phyloP scores from a whole-genome alignment of 345 rosid species.

The Pistacia integerrima region DNA sequence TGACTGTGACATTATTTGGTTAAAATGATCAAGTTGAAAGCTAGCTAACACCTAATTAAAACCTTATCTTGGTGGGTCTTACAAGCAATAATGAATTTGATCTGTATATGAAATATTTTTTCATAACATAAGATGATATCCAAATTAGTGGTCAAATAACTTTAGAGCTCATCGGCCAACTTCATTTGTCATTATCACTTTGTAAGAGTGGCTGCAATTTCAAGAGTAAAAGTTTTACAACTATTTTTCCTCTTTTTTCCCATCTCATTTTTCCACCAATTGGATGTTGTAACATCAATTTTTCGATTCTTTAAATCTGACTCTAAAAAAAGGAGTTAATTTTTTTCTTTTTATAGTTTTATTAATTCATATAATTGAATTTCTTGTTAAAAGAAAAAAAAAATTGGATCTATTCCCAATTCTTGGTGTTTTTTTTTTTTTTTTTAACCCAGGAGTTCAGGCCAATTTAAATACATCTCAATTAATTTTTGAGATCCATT shows the following conservation, averaged over 20 bases:
- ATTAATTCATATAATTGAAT: too few species aligned
- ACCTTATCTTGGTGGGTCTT: constrained; percentile 15
- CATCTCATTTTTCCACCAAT: not conserved
- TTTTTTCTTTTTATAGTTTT: too few species aligned
- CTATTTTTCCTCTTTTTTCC: not conserved
- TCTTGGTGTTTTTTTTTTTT: too few species aligned
- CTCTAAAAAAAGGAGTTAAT: too few species aligned
- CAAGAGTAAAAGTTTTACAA: not conserved
- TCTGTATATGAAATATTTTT: not conserved
- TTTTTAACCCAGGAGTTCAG: too few species aligned
- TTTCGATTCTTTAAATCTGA: too few species aligned
- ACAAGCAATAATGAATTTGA: constrained; percentile 10
- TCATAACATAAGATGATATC: not conserved
- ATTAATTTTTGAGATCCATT: too few species aligned
- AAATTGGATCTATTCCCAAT: too few species aligned
- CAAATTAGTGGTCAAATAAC: not conserved
- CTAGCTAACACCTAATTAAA: constrained; percentile 8
- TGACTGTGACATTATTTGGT: constrained; percentile 4
- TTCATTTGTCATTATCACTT: not conserved
- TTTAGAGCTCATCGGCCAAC: not conserved
- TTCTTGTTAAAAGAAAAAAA: too few species aligned
- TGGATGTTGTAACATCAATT: not conserved
- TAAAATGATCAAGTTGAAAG: not conserved
- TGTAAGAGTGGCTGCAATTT: not conserved
- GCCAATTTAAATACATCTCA: too few species aligned